Base-by-base conservation (phyloP, 768 basidiomycete species). In the Boletus subparvulus region DNA sequence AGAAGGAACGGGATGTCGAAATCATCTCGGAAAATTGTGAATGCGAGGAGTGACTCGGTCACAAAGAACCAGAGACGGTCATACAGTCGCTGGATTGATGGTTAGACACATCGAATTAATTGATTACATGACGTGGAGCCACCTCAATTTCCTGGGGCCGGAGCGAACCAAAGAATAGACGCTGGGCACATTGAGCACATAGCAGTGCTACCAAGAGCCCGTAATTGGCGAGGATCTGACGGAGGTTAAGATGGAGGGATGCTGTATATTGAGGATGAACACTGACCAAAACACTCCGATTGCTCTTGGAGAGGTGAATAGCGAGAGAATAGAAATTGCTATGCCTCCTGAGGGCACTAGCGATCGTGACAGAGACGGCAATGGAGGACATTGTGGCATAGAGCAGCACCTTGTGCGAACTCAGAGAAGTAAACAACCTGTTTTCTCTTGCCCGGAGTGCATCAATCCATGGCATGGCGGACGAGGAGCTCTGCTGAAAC, bases 61-160 rank as follows among this genome's bases (percentile, higher is more conserved):
- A 98, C 83, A 74, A 97, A 97, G 76, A 95, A 94, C 96, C 97
- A 98, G 32, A 93, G 83, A 61, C 92, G 83, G 69, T 98, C 96
- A 71, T 98, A 97, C 2, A 99, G 80, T 30, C 95, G 88, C 96
- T 99, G 67, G 17, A 33, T 30, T n/a, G 16, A 50, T n/a, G 6
- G 51, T 57, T 44, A 45, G 24, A 46, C 13, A 30, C 26, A 7
- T 8, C 28, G 8, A n/a, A 47, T 36, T 17, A 3, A 49, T 39
- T 46, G 35, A 40, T 30, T 19, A 43, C 6, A 60, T 24, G 40
- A 26, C 8, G 10, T 41, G 40, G 28, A 21, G 11, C 46, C 68
- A 93, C 96, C 85, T 99, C 96, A 43, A 98, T 80, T 74, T 99
- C 96, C 47, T 88, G 87, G 13, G 93, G 77, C 47, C 94, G 80